phyloP scores from a whole-genome alignment of 2,329 filamentous ascomycete genomes.

The Cordyceps cateniannulata region DNA sequence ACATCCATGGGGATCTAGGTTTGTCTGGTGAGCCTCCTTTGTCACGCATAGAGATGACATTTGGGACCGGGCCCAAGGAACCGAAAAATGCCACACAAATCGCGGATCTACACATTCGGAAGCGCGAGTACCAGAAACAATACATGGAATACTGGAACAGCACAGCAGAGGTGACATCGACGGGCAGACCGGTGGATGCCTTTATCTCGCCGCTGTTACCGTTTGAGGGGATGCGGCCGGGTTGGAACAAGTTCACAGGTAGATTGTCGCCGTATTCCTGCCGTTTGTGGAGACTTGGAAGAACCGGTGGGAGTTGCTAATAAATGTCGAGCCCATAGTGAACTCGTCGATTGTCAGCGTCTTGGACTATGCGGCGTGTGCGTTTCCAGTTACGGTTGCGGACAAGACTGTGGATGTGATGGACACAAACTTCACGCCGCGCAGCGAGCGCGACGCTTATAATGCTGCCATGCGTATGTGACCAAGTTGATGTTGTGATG shows the following conservation, averaged over 20 bases:
- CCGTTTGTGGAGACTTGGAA: neutral
- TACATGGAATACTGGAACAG: slow-evolving; percentile 10
- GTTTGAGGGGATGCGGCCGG: slow-evolving; percentile 31
- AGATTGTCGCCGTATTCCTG: neutral
- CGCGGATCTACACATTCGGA: too few relatives aligned
- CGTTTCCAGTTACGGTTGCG: slow-evolving; percentile 34
- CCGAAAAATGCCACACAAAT: too few relatives aligned
- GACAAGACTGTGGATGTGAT: slow-evolving; percentile 22
- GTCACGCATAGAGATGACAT: too few relatives aligned
- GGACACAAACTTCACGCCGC: neutral
- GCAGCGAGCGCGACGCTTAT: neutral
- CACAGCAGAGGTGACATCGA: neutral
- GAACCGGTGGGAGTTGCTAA: neutral
- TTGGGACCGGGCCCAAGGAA: too few relatives aligned
- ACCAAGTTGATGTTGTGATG: neutral
- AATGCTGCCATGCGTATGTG: neutral
- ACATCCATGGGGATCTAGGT: too few relatives aligned
- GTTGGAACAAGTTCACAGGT: slow-evolving; percentile 19
- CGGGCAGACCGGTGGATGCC: slow-evolving; percentile 20
- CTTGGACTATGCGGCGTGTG: slow-evolving; percentile 32
- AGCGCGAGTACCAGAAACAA: too few relatives aligned
- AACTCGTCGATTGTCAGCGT: slow-evolving; percentile 28
- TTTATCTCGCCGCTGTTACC: slow-evolving; percentile 34
- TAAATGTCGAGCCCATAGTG: slow-evolving; percentile 19
- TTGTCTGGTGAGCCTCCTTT: too few relatives aligned